A percentile compares a stretch with the other conserved stretches of the same genome.
phyloP scores from a whole-genome alignment of 331 rosid species.

The Rhamnella rubrinervis region DNA sequence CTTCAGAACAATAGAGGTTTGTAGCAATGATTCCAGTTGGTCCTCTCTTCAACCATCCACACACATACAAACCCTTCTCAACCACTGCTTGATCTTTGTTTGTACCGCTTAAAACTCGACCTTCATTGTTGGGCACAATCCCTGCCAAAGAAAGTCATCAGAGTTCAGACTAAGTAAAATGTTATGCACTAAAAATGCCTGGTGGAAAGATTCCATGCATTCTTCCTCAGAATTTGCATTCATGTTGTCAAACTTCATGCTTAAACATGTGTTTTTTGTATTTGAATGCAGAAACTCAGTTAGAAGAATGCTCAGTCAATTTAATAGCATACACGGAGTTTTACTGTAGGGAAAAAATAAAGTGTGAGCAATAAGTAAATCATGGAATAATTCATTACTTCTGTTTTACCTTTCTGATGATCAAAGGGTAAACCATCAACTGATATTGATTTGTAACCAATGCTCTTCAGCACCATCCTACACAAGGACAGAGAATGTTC shows the following conservation, averaged over 20 bases:
- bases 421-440: slow-evolving; percentile 85
- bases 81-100: slow-evolving; percentile 36
- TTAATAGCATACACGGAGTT: not conserved
- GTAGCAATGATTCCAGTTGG: slow-evolving; percentile 90
- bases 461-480: slow-evolving; percentile 89
- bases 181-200: not conserved
- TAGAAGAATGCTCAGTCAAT: not conserved
- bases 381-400: not conserved
- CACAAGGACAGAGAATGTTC: slow-evolving; percentile 25
- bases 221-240: not conserved
- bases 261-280: slow-evolving; percentile 16
- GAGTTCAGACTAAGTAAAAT: not conserved
- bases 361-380: slow-evolving; percentile 5
- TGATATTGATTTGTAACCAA: slow-evolving; percentile 86
- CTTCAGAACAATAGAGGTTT: slow-evolving; percentile 87
- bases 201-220: not conserved
- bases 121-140: slow-evolving; percentile 72
- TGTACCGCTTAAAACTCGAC: slow-evolving; percentile 60
- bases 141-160: slow-evolving; percentile 48
- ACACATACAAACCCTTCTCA: slow-evolving; percentile 83
- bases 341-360: slow-evolving; percentile 5
- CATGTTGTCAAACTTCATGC: not conserved
- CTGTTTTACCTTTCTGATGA: slow-evolving; percentile 63
- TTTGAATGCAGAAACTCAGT: not conserved
- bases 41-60: slow-evolving; percentile 98